Base-by-base conservation (phyloP, 2,329 filamentous ascomycete genomes). In the Ceratocystiopsis brevicomis region DNA sequence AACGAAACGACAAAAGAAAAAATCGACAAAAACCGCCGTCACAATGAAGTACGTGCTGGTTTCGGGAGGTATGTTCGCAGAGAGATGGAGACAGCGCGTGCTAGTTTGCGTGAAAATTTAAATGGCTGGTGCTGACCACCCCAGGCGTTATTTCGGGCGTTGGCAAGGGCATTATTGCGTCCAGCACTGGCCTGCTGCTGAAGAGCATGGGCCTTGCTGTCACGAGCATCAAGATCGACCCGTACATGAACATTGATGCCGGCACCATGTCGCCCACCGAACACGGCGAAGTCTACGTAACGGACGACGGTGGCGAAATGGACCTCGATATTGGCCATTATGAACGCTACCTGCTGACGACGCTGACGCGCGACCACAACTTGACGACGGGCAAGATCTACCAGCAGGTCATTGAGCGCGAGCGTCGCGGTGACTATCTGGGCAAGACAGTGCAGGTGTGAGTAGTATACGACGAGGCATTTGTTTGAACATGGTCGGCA, bases 311-410 rank as follows among this genome's bases (percentile, higher is more conserved):
- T 49, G 81, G 81, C 51, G 81, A 84, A 60, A 50, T 49, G 43
- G 69, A 72, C 52, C 56, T 73, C 13, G 71, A 75, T 52, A 61
- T 75, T 38, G 71, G 71, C 17, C 72, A 73, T 56, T 74, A 72
- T 52, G 68, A 73, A 53, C 55, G 66, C 47, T 93, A 93, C 57
- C 76, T 94, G 44, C 78, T 79, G 55, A 78, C 88, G 50, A 82
- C 78, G 44, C 69, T 96, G 48, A 84, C 76, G 10, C 70, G 78
- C 48, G 86, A 94, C 53, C 85, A 88, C 67, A 96, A 96, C 62
- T 93, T 98, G 61, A 98, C 90, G 4, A 94, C 88, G 6, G 90
- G 90, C 57, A 95, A 96, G 67, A 85, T 96, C 52, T 96, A 95
- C 63, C 71, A 84, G 56, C 76, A 81, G 54, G 87, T 95, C 43